Evolutionary conservation across 2,329 filamentous ascomycete genomes (phyloP), one percentile per base, ranked within the genome.

Genomic region (Emergomyces pasteurianus): DNA sequence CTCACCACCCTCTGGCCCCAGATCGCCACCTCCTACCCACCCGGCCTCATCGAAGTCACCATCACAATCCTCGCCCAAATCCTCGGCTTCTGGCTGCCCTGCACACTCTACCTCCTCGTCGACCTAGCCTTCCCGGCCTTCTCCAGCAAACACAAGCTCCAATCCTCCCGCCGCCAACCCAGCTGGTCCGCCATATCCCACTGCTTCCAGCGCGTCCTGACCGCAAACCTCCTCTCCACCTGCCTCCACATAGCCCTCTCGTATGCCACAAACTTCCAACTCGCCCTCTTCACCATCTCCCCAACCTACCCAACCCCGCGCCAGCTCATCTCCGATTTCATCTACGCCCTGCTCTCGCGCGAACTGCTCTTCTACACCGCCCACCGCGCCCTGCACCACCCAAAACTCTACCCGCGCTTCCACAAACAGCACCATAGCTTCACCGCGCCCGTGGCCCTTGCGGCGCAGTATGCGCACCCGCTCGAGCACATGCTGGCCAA

Each of bases 371-470:
- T 84, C 70, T 84, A 84, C 72, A 82, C 82, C 65, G 67, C 74
- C 28, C 82, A 85, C 68, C 79, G 82, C 7, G 65, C 81, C 2
- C 72, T 85, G 4, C 82, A 84, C 69, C 67, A 73, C 6, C 79
- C 76, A 0, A 68, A 64, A 6, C 67, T 82, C 6, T 84, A 84
- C 71, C 69, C 69, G 12, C 70, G 70, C 38, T 77, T 84, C 61
- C 82, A 84, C 72, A 83, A 83, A 64, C 72, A 72, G 26, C 82
- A 85, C 65, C 82, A 84, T 71, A 72, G 72, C 28, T 84, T 83
- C 71, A 80, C 77, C 0, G 80, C 81, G 1, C 82, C 81, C 0
- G 77, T 85, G 2, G 78, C 80, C 0, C 73, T 84, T 5, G 75
- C 81, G 0, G 80, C 81, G 1, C 79, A 84, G 64, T 84, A 82